A percentile compares a stretch with the other conserved stretches of the same genome.
These are phyloP conservation scores for Crataegus laevigata DNA, from an alignment of 306 rosid genomes.

Conservation along the genomic window DNA sequence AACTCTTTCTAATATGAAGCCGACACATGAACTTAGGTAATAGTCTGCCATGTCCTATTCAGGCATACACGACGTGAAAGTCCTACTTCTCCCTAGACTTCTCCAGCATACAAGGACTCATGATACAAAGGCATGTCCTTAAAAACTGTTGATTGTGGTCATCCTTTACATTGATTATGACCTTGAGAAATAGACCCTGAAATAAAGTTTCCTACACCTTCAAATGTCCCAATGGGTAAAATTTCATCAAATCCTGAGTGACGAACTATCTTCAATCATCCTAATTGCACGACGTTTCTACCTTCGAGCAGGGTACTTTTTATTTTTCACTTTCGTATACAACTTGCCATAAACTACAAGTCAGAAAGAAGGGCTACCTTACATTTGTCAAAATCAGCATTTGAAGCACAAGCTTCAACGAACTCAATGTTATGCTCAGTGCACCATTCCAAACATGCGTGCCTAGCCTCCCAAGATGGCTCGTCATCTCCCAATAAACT, in stretches of 20 bases:
- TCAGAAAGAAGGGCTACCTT: conserved; percentile 12
- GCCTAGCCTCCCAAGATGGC: conserved; percentile 42
- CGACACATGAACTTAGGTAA: not conserved
- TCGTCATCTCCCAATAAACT: conserved; percentile 60
- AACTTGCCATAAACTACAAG: not conserved
- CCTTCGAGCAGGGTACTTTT: not conserved
- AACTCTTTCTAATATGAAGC: not conserved
- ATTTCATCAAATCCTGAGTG: not conserved
- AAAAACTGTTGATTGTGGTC: not conserved
- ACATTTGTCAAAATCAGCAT: conserved; percentile 77
- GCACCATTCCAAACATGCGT: conserved; percentile 73
- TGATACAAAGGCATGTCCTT: not conserved
- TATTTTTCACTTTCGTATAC: not conserved
- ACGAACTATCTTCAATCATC: not conserved
- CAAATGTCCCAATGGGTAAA: not conserved
- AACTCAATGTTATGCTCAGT: conserved; percentile 67
- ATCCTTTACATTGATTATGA: not conserved
- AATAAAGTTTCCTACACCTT: not conserved
- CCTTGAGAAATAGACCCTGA: not conserved
- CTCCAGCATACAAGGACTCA: not conserved
- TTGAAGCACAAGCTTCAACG: conserved; percentile 80
- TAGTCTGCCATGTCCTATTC: not conserved
- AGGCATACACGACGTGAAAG: not conserved
- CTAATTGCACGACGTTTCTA: not conserved
- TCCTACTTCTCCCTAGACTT: not conserved